Evolutionary conservation across 495 filamentous ascomycete species (phyloP).

Genomic region (Usnea hakonensis): DNA sequence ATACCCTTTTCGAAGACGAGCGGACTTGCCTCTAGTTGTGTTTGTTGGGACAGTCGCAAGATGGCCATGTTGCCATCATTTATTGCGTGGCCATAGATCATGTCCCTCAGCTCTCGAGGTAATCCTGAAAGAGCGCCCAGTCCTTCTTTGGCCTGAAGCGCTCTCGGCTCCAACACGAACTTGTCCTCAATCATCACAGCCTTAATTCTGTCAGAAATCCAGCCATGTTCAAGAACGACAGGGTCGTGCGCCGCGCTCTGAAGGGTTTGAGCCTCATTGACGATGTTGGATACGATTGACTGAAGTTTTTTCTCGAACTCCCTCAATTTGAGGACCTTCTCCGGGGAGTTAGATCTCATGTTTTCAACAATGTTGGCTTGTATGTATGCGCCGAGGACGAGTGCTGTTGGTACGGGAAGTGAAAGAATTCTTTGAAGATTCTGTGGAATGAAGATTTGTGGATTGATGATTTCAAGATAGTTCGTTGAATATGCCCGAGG

Average conservation of each 20-base stretch:
- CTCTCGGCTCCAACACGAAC: not conserved
- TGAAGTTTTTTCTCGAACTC: not conserved
- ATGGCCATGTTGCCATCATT: not conserved
- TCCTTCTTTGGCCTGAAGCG: not conserved
- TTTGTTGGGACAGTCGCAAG: not conserved
- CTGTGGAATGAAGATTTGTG: too few species aligned
- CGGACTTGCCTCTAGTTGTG: not conserved
- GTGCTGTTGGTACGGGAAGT: too few species aligned
- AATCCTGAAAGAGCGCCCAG: not conserved
- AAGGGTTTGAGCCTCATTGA: not conserved
- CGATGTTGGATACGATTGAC: not conserved
- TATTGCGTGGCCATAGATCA: not conserved
- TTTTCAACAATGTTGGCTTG: too few species aligned
- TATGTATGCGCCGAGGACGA: too few species aligned
- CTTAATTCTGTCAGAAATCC: not conserved
- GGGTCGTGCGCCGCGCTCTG: not conserved
- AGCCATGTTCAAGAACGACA: not conserved
- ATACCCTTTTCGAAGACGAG: not conserved
- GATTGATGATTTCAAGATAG: too few species aligned
- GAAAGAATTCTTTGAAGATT: too few species aligned
- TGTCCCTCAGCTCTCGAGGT: not conserved
- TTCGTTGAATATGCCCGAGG: too few species aligned
- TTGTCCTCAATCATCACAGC: not conserved
- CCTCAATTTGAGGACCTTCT: not conserved
- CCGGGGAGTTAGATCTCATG: not conserved